Base-by-base conservation (phyloP, 2,329 filamentous ascomycete genomes). In the Ophiostoma angusticollis region DNA sequence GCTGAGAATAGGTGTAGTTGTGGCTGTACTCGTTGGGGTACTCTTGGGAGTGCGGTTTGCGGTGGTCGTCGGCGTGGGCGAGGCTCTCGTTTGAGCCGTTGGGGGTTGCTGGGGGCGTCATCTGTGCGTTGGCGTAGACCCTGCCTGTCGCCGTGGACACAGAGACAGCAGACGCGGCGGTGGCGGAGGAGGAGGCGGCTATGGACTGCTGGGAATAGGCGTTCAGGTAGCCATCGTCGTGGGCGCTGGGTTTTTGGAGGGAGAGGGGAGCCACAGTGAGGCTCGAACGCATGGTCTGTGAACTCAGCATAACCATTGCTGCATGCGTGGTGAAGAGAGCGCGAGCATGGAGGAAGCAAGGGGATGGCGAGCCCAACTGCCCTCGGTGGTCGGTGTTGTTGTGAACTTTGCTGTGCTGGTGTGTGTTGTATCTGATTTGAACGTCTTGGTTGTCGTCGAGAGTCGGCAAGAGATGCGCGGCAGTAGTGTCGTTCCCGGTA, bases 81-180 rank as follows among this genome's bases (percentile, higher is more conserved):
- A 72, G 65, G 47, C 71, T 64, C 54, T 84, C 78, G 53, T 71
- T 70, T 18, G 74, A 78, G 52, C 70, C 70, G 58, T 78, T 77
- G 14, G 83, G 84, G 8, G 83, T 87, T 45, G 78, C 65, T 30
- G 84, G 83, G 21, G 84, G 83, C 35, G 82, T 87, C 60, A 87
- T 80, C 48, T 85, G 78, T 34, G 70, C 62, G 49, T 68, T 59
- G 31, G 61, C 51, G 53, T 68, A 64, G 35, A 62, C 58, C 42
- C 61, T 62, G 38, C 56, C 55, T 7, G 56, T 53, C 12, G 39
- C 17, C n/a, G 40, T 28, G 4, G 33, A 23, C 11, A 34, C 11
- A n/a, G 39, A 31, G 16, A 37, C 18, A 14, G 41, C 24, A 13
- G 42, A 34, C 6, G 58, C 56, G 9, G 83, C 56, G 9, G 83